Conservation (phyloP, 2,329 filamentous ascomycete genomes). For the Epichloe uncinata region DNA sequence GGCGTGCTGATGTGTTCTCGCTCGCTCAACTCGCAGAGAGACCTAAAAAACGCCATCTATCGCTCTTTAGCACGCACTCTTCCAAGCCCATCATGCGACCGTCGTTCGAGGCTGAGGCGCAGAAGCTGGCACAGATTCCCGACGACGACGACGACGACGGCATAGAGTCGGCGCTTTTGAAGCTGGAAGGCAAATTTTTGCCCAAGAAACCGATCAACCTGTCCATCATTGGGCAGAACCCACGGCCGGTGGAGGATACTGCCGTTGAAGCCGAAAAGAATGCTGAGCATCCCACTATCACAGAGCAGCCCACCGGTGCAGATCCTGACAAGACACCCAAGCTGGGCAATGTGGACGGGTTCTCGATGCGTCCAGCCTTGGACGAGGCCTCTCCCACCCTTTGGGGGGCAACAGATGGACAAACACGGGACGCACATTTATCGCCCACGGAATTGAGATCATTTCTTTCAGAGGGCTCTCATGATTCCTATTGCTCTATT, state of each 20-base stretch:
- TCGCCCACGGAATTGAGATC: constrained; percentile 27
- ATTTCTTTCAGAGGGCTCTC: constrained; percentile 47
- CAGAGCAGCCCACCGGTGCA: neutral
- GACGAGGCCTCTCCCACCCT: constrained; percentile 3
- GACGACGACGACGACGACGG: constrained; percentile 73
- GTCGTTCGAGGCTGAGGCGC: constrained; percentile 81
- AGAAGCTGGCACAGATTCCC: constrained; percentile 75
- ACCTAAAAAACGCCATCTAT: constrained; percentile 31
- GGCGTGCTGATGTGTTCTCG: constrained; percentile 37
- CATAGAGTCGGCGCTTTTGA: constrained; percentile 81
- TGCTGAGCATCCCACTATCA: neutral
- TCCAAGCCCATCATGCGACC: constrained; percentile 50
- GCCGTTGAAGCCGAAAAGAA: neutral
- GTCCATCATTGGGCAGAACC: constrained; percentile 15
- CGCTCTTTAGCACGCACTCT: constrained; percentile 47
- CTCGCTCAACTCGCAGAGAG: constrained; percentile 44
- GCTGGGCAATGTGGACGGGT: neutral
- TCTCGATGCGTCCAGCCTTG: constrained; percentile 3
- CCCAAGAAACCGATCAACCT: constrained; percentile 37
- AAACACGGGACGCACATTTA: constrained; percentile 13
- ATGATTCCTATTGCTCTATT: constrained; percentile 63
- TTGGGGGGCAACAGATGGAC: constrained; percentile 3
- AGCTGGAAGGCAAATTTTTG: constrained; percentile 75
- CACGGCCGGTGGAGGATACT: neutral
- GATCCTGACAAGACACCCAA: neutral